Percentiles rank a stretch among this genome's conserved stretches.
Conservation (phyloP, 2,329 filamentous ascomycete genomes). For the Diplodia mutila region DNA sequence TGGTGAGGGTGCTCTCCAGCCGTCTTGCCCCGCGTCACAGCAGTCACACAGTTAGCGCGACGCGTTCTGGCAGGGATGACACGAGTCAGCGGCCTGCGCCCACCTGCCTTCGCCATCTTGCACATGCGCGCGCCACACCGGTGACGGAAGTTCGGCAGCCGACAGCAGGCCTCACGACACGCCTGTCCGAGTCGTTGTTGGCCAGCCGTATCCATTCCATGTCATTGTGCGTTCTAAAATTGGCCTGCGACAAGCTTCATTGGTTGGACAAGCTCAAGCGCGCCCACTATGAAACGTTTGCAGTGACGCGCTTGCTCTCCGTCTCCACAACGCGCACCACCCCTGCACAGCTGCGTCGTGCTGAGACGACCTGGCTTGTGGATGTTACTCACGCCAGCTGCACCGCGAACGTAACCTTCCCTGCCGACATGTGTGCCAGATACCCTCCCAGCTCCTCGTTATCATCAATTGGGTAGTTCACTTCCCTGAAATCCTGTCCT, state of each 20-base stretch:
- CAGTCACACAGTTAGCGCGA: slow-evolving; percentile 12
- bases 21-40: slow-evolving; percentile 4
- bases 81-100: slow-evolving; percentile 3
- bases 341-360: slow-evolving; percentile 16
- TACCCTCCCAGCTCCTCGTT: slow-evolving; percentile 76
- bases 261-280: not conserved
- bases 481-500: slow-evolving; percentile 55
- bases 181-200: not conserved
- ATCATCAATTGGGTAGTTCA: slow-evolving; percentile 48
- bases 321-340: slow-evolving; percentile 12
- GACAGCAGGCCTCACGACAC: slow-evolving; percentile 2
- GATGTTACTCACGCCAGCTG: slow-evolving; percentile 28
- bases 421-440: slow-evolving; percentile 63
- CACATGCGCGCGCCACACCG: slow-evolving; percentile 4
- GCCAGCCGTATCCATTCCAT: not conserved
- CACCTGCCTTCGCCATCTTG: not conserved
- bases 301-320: not conserved
- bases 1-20: not conserved
- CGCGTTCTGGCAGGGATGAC: slow-evolving; percentile 16
- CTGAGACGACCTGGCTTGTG: slow-evolving; percentile 9
- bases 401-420: slow-evolving; percentile 59
- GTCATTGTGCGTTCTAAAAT: not conserved
- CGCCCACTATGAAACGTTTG: not conserved
- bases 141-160: slow-evolving; percentile 18
- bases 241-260: not conserved